Base-by-base conservation (phyloP, 352 stramenopile genomes). In the Pythium guiyangense region DNA sequence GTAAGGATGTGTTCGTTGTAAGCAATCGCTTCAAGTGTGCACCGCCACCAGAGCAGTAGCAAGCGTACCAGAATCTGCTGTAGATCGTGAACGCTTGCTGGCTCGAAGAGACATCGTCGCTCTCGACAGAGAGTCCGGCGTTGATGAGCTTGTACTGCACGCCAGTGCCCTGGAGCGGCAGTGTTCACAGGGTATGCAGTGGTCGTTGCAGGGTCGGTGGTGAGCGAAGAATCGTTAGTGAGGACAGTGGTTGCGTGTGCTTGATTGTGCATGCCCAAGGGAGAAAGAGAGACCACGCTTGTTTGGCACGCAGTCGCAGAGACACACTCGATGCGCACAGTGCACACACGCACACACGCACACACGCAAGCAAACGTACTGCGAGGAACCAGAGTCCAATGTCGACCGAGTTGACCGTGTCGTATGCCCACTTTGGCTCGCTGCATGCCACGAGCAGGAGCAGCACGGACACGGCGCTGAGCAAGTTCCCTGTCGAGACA, bases 141-240 rank as follows among this genome's bases (percentile, higher is more conserved):
- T 90, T 89, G 57, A 88, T 86, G 56, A 93, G 75, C 61, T 93
- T 93, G 75, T 90, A 89, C 50, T 84, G 68, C 49, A 93, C 79
- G 18, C 83, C 83, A 0, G 63, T 83, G 17, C 80, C 80, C 82
- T 90, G 45, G 10, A 35, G 4, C 17, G 60, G 18, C 26, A 45
- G 37, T 45, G 39, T n/a, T 52, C 14, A 49, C 31, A 44, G 39
- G n/a, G 8, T 8, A 3, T 8, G 39, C 14, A 43, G 17, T 43
- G 37, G 37, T n/a, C n/a, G 15, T 14, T 37, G 31, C 6, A 37
- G 1, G 31, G 3, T 37, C 15, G 39, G 39, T n/a, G 18, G 8
- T 44, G 15, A 44, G 34, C 34, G 34, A 39, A 39, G 22, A 22
- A 22, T 22, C 22, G 22, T 22, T 22, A 22, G 22, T 22, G 22